Evolutionary conservation across 2,329 filamentous ascomycete genomes (phyloP), one percentile per base, ranked within the genome.

Genomic region (Cytospora chrysosperma): DNA sequence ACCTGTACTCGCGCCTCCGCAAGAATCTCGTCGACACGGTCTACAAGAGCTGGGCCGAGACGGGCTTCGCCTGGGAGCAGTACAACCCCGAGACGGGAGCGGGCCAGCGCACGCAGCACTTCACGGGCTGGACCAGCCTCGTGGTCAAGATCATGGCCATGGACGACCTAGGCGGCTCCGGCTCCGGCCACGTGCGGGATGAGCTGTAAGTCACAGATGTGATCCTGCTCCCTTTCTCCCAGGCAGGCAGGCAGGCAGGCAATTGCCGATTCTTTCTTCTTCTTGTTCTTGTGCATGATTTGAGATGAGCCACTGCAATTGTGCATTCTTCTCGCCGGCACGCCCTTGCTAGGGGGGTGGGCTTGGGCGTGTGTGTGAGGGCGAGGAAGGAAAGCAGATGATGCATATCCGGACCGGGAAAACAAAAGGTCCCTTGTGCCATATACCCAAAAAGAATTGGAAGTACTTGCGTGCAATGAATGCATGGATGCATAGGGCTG

Each of bases 71-170:
- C 0, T 99, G 94, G 94, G 95, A 99, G 78, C 95, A 99, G 78
- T 99, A 98, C 76, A 92, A 96, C 74, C 92, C 93, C 0, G 92
- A 97, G 70, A 96, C 92, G 4, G 95, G 95, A 53, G 85, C 85
- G 59, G 95, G 95, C n/a, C 94, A 98, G 81, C 85, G 95, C 50
- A 98, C 93, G 6, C 93, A 97, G 81, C 94, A 98, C 76, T 99
- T 99, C 75, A 97, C 95, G 0, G 95, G 95, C 57, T 99, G 95
- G 95, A 99, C 95, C n/a, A 97, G 92, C 75, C 80, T 98, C 76
- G 91, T 98, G 55, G 93, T 98, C 53, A 97, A 97, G 81, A 92
- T 99, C 69, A 97, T 98, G 93, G 87, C 87, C 54, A 94, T 99
- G 92, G 90, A 92, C 8, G 89, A 96, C 69, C 72, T 92, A 26